These are phyloP conservation scores for Dryas integrifolia DNA, from an alignment of 331 rosid species.

Conservation along the genomic window DNA sequence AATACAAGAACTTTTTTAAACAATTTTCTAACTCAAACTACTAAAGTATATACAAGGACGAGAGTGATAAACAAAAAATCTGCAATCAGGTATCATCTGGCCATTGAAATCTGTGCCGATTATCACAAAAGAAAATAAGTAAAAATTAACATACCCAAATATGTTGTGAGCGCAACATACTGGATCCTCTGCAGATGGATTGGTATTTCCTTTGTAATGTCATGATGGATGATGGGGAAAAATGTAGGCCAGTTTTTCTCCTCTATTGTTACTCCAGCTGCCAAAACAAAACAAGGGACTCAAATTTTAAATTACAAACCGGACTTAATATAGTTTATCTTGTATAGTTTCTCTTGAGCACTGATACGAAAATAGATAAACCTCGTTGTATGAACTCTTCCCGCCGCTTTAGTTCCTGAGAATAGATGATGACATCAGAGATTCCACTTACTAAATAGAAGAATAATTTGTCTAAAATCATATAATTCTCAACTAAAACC, in stretches of 20 bases:
- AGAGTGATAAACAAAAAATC: neutral
- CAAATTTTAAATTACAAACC: conserved; percentile 19
- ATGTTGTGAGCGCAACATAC: conserved; percentile 84
- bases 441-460: conserved; percentile 12
- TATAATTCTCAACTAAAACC: conserved; percentile 12
- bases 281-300: conserved; percentile 17
- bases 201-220: conserved; percentile 82
- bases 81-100: neutral
- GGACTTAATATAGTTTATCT: neutral
- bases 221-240: conserved; percentile 85
- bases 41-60: neutral
- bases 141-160: conserved; percentile 60
- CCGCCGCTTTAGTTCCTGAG: conserved; percentile 75
- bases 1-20: neutral
- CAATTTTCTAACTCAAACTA: neutral
- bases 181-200: conserved; percentile 79
- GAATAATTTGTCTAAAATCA: conserved; percentile 2
- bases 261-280: conserved; percentile 81
- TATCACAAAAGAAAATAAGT: neutral
- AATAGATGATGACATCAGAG: conserved; percentile 26
- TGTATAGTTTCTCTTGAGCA: conserved; percentile 9
- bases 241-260: conserved; percentile 89
- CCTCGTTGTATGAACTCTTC: conserved; percentile 77
- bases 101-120: neutral
- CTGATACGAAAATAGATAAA: conserved; percentile 34